Conservation (phyloP, 352 stramenopile genomes). For the Blastocystis sp. region DNA sequence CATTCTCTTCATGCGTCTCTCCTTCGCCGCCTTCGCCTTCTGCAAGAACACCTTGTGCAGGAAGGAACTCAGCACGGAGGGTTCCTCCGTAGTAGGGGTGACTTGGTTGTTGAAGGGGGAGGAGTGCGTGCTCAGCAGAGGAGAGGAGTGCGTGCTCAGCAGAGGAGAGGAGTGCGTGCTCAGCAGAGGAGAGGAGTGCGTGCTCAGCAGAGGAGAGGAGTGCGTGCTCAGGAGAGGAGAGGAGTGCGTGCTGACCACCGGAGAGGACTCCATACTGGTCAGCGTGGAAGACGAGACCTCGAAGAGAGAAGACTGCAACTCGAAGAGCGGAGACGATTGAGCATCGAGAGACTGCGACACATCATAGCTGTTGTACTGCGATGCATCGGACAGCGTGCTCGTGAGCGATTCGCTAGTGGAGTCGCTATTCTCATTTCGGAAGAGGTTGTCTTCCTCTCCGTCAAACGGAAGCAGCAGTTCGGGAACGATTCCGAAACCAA, state of each 20-base stretch:
- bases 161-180: no score
- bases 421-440: neutral
- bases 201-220: no score
- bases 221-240: no score
- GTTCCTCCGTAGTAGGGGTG: neutral
- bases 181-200: no score
- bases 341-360: no score
- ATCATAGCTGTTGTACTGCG: neutral
- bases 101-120: neutral
- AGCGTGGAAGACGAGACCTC: no score
- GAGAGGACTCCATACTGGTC: no score
- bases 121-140: neutral
- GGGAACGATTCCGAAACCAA: neutral
- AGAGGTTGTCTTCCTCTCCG: neutral
- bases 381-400: neutral
- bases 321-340: no score
- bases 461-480: neutral
- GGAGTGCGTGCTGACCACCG: no score
- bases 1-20: conserved; percentile 52
- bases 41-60: neutral
- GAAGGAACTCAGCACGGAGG: neutral
- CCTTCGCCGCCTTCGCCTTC: conserved; percentile 23
- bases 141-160: neutral
- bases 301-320: no score
- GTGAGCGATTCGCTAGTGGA: neutral